A percentile compares a stretch with the other conserved stretches of the same genome.
These are phyloP conservation scores for Penicillium taxi DNA, from an alignment of 495 filamentous ascomycete genomes.

Conservation along the genomic window DNA sequence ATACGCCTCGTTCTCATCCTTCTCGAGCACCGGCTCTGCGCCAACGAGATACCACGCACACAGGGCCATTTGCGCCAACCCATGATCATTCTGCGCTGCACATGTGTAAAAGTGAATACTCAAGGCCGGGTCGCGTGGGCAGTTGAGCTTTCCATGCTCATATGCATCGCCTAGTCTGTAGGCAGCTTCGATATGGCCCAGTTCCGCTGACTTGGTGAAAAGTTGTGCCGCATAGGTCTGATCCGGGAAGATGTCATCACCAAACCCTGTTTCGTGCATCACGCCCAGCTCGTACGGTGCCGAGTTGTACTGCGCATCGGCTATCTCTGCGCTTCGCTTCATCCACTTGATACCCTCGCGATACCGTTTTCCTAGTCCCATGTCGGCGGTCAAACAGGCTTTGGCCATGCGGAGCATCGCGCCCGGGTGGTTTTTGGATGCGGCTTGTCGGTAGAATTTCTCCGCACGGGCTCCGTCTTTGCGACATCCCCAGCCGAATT, in stretches of 20 bases:
- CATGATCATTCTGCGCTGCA: constrained; percentile 75
- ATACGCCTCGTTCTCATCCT: constrained; percentile 92
- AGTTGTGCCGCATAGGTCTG: constrained; percentile 86
- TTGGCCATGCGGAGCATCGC: constrained; percentile 88
- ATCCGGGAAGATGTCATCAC: constrained; percentile 87
- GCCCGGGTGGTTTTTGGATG: constrained; percentile 89
- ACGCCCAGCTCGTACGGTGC: constrained; percentile 86
- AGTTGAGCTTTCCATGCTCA: constrained; percentile 81
- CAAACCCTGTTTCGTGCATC: constrained; percentile 81
- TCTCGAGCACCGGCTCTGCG: constrained; percentile 84
- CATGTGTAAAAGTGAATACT: constrained; percentile 97
- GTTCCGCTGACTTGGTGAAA: constrained; percentile 86
- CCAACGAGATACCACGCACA: constrained; percentile 99
- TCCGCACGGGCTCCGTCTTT: constrained; percentile 85
- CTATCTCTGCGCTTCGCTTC: constrained; percentile 80
- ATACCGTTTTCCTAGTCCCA: constrained; percentile 77
- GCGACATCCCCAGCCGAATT: constrained; percentile 93
- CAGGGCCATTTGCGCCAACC: constrained; percentile 95
- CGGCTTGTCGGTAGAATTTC: constrained; percentile 83
- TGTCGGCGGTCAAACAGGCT: constrained; percentile 79
- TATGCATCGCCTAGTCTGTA: constrained; percentile 93
- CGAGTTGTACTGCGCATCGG: constrained; percentile 84
- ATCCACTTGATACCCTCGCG: constrained; percentile 95
- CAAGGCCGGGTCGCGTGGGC: constrained; percentile 82
- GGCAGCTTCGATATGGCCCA: constrained; percentile 79